These are phyloP conservation scores for Leishmania aethiopica DNA, from an alignment of 208 protist genomes.

Conservation along the genomic window DNA sequence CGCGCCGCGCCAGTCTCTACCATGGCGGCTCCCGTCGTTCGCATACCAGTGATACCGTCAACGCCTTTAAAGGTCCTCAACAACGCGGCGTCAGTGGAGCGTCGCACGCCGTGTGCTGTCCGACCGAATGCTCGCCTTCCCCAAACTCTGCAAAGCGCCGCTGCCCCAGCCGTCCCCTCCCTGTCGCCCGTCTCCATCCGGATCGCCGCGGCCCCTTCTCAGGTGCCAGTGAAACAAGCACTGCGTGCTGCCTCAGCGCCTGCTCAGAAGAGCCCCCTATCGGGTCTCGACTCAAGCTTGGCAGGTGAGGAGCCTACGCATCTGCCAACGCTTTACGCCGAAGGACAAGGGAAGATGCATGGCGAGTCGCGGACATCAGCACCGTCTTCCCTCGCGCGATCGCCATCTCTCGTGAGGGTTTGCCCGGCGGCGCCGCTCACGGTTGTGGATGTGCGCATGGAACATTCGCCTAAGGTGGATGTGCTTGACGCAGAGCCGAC, in stretches of 20 bases:
- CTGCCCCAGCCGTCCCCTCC: background rate
- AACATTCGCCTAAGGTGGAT: background rate
- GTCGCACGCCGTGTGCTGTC: background rate
- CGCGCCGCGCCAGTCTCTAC: background rate
- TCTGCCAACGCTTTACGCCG: background rate
- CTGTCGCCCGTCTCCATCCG: background rate
- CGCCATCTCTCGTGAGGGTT: background rate
- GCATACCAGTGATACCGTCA: background rate
- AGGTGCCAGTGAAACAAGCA: background rate
- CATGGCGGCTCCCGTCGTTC: background rate
- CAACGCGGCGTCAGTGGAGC: background rate
- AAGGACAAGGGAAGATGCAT: background rate
- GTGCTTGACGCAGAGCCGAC: background rate
- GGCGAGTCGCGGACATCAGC: background rate
- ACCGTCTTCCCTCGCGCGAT: background rate
- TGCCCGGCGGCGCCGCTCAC: conserved; percentile 17
- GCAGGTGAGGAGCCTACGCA: background rate
- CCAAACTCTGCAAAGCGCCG: background rate
- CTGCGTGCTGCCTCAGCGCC: background rate
- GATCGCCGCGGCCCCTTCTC: background rate
- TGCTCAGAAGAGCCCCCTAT: background rate
- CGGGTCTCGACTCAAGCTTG: background rate
- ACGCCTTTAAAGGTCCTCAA: background rate
- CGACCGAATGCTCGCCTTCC: background rate
- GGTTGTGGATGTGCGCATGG: conserved; percentile 17